Evolutionary conservation across 2,329 filamentous ascomycete species (phyloP), one percentile per base, ranked within the genome.

Genomic region (Aspergillus glaucus): DNA sequence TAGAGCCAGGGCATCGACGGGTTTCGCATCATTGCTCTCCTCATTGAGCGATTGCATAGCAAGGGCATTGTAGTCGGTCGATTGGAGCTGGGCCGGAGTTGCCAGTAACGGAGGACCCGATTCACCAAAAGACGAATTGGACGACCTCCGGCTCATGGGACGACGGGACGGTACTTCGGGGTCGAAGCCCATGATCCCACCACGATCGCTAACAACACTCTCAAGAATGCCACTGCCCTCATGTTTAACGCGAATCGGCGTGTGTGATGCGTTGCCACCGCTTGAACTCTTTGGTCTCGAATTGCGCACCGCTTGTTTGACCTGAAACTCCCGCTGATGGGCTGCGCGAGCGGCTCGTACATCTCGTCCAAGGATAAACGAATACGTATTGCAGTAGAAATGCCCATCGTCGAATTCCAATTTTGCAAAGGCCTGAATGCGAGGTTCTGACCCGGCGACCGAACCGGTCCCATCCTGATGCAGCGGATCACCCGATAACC

Each of bases 401-500:
- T 81, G 79, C 46, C 81, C 81, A 65, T 85, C 81, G 45, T 79
- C 75, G 62, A 85, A 84, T 58, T 79, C 77, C 43, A 85, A 72
- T 61, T 82, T 82, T 37, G 81, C 82, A 64, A 80, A 85, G 30
- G 80, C 81, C 54, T 79, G 75, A 51, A 82, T 78, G 43, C 67
- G 63, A 42, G 70, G 70, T 51, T 73, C 70, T 1, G 70, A 72
- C 14, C 68, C 70, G 15, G 63, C 61, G 28, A 66, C 56, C n/a
- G 69, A 72, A 12, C 62, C 60, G 3, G 60, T 54, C 17, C 62
- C 63, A 52, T 68, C 63, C 40, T 64, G 63, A 42, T 51, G 50
- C 12, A 62, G 40, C 44, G 52, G 49, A 3, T 53, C 48, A 6
- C 59, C 58, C 4, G 59, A 56, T 47, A 69, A 69, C 39, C 63